Evolutionary conservation across 2,329 filamentous ascomycete species (phyloP), one percentile per base, ranked within the genome.

Genomic region (Pseudocercospora cruenta): DNA sequence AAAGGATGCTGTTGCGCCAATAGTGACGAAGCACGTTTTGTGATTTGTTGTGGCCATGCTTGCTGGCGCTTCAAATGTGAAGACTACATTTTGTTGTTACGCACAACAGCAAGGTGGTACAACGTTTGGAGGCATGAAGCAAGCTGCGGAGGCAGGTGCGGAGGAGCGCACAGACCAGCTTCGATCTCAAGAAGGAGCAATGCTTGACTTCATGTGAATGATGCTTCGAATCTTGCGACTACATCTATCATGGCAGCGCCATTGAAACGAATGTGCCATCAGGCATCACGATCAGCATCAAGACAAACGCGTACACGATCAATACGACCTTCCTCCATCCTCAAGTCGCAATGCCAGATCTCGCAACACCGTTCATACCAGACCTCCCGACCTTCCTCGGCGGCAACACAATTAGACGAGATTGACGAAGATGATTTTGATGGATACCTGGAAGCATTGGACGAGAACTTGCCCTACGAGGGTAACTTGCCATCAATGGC

Each of bases 1-100:
- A 79, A 99, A 99, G 21, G 90, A 87, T 16, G 94, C 93, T 0
- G 94, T 99, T 5, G 95, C 94, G 64, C 95, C 95, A 31, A 97
- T 91, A 0, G 95, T 98, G 63, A 97, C 90, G 71, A 99, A 91
- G 77, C 92, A 95, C 61, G 82, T 82, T 69, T 82, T 83, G 33
- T 24, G 55, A 21, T 62, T 59, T 1, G 55, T 57, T n/a, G 65
- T 12, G 53, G 62, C n/a, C 69, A 71, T 71, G 60, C 45, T 47
- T 16, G 6, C 14, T 39, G 43, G 54, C 53, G 19, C 12, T 24
- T 14, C 12, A 26, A 19, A 14, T 58, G 57, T 36, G 3, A 21
- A 26, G 12, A 51, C 63, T 68, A 69, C 68, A 69, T 68, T 12
- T 55, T 60, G 55, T 26, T 58, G 66, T 36, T 45, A 57, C 14